A percentile compares a stretch with the other conserved stretches of the same genome.
Evolutionary conservation across 768 basidiomycete species (phyloP).

Genomic region (Serendipita sp.): DNA sequence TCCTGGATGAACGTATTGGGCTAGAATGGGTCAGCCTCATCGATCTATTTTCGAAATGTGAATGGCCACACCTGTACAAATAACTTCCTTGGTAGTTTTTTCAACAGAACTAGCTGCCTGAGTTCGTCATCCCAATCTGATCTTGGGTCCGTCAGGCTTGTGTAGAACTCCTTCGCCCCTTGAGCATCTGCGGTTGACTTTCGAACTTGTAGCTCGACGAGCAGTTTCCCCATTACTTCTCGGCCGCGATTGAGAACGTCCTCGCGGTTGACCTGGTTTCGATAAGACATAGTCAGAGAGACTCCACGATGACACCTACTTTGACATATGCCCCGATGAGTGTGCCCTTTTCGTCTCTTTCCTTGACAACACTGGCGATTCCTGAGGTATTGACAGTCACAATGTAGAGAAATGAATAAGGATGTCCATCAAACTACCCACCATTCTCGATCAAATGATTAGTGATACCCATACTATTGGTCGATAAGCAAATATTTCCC

Average conservation of each 20-base stretch:
- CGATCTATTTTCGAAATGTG: neutral
- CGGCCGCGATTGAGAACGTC: conserved; percentile 51
- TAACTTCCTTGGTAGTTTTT: conserved; percentile 72
- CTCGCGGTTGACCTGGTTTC: conserved; percentile 67
- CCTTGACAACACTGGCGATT: conserved; percentile 41
- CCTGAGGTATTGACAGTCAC: conserved; percentile 46
- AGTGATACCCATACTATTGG: conserved; percentile 61
- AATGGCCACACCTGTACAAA: conserved; percentile 37
- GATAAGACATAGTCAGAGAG: neutral
- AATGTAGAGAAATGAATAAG: too few species aligned
- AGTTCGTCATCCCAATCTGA: conserved; percentile 60
- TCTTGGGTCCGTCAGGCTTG: conserved; percentile 58
- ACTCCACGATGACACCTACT: neutral
- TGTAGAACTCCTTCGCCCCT: conserved; percentile 67
- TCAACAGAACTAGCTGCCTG: conserved; percentile 58
- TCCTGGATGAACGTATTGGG: neutral
- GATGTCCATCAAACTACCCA: conserved; percentile 12
- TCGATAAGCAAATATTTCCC: neutral
- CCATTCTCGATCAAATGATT: conserved; percentile 59
- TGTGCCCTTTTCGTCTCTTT: conserved; percentile 51
- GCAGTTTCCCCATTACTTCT: conserved; percentile 52
- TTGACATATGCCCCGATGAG: conserved; percentile 25
- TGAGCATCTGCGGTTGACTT: conserved; percentile 75
- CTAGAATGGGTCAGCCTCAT: neutral
- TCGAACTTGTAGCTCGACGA: conserved; percentile 67